phyloP scores from a whole-genome alignment of 1,284 basidiomycete species.

The Trichosporon coremiiforme region DNA sequence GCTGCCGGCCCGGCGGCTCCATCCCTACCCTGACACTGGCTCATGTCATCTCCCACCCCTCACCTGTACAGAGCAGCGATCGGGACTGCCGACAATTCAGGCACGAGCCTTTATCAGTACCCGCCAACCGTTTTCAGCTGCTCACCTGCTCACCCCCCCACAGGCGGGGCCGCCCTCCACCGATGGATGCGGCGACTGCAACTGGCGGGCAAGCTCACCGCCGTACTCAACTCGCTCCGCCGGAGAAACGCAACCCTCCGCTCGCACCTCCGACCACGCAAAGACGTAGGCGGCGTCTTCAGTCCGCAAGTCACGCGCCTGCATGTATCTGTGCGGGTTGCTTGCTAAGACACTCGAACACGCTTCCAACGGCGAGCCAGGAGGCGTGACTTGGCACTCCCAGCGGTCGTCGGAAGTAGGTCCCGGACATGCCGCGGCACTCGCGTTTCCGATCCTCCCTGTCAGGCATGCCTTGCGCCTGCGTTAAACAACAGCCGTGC shows the following conservation, averaged over 20 bases:
- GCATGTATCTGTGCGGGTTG: neutral
- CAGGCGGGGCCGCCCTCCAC: neutral
- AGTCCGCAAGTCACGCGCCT: neutral
- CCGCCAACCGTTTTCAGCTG: neutral
- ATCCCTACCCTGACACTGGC: neutral
- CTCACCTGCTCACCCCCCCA: neutral
- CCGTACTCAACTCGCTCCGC: neutral
- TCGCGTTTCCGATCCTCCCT: neutral
- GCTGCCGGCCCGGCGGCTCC: constrained; percentile 4
- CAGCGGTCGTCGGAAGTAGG: neutral
- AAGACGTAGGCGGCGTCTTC: neutral
- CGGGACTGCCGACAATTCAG: constrained; percentile 2
- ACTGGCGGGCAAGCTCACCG: neutral
- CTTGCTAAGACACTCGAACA: neutral
- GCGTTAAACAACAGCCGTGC: neutral
- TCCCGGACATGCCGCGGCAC: neutral
- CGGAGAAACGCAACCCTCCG: neutral
- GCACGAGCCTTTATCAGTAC: neutral
- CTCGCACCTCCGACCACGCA: neutral
- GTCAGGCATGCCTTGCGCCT: no score
- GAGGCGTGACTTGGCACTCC: neutral
- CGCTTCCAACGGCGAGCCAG: neutral
- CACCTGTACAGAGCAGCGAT: neutral
- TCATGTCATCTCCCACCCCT: constrained; percentile 12
- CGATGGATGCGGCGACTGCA: neutral